phyloP scores from a whole-genome alignment of 208 protist genomes.

The Strigomonas oncopelti region DNA sequence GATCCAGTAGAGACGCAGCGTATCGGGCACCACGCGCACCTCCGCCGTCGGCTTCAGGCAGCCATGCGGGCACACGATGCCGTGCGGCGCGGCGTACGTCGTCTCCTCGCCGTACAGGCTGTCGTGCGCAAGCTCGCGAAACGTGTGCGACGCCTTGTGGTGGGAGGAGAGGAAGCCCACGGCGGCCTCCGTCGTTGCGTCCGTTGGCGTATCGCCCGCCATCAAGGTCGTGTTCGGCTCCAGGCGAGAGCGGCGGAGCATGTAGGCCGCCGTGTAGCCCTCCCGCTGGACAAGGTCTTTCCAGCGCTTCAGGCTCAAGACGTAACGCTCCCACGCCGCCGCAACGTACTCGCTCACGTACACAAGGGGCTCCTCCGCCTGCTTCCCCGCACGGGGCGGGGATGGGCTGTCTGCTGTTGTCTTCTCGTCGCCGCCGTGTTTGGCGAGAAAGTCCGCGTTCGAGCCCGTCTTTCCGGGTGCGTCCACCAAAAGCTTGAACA shows the following conservation, averaged over 20 bases:
- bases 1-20: conserved; percentile 49
- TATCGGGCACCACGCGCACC: conserved; percentile 36
- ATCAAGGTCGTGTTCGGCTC: background rate
- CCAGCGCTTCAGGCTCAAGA: conserved; percentile 23
- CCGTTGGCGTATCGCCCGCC: background rate
- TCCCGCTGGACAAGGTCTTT: conserved; percentile 30
- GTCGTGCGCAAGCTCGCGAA: background rate
- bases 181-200: background rate
- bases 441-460: background rate
- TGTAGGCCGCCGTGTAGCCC: conserved; percentile 48
- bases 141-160: background rate
- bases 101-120: background rate
- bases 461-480: background rate
- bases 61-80: conserved; percentile 49
- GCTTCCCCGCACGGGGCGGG: background rate
- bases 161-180: background rate
- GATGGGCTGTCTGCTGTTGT: background rate
- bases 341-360: conserved; percentile 52
- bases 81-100: conserved; percentile 5
- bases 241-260: background rate
- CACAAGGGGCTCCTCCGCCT: conserved; percentile 18
- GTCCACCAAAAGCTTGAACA: conserved; percentile 2
- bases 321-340: conserved; percentile 45
- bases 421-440: background rate
- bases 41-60: conserved; percentile 33